Base-by-base conservation (phyloP, 2,329 filamentous ascomycete species). In the Sclerotinia sclerotiorum region DNA sequence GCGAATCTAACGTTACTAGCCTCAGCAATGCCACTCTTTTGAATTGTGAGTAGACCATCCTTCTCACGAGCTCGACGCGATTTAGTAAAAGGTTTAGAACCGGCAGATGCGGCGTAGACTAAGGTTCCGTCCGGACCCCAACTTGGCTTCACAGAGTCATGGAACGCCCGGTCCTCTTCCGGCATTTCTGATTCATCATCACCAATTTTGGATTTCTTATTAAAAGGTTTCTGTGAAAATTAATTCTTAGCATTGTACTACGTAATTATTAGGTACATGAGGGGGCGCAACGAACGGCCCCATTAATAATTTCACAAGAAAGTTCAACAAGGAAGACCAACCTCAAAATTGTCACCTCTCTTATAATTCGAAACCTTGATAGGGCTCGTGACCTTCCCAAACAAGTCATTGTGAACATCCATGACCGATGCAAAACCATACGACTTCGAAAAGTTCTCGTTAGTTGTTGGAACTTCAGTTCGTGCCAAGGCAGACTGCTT, bases 361-460 rank as follows among this genome's bases (percentile, higher is more conserved):
- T 83, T 81, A 70, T 83, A 79, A 73, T 85, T 84, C 67, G 84
- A 78, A 74, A 84, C 85, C 75, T 85, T 82, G 65, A 81, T 80
- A 72, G 84, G 84, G 65, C 83, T 84, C 81, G 86, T 88, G 71
- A 88, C 84, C 79, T 90, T 87, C 78, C 91, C 90, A 80, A 96
- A 97, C 68, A 97, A 83, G 60, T 93, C 97, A 78, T 97, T 94
- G 93, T 97, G 97, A 78, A 97, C 83, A 82, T 97, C 95, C 80
- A 98, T 97, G 76, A 91, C 94, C 27, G 91, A 97, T 27, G 88
- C 86, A 79, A 97, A 94, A 0, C 90, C 89, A 72, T 87, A 87
- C 66, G 85, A 83, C 66, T 77, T 76, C 42, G 74, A 75, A 24
- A 74, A 71, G 52, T 72, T 74, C 71, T 72, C 55, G 52, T 51